Conservation (phyloP, 192 early-diverging fungal genomes). For the Jimgerdemannia flammicorona region DNA sequence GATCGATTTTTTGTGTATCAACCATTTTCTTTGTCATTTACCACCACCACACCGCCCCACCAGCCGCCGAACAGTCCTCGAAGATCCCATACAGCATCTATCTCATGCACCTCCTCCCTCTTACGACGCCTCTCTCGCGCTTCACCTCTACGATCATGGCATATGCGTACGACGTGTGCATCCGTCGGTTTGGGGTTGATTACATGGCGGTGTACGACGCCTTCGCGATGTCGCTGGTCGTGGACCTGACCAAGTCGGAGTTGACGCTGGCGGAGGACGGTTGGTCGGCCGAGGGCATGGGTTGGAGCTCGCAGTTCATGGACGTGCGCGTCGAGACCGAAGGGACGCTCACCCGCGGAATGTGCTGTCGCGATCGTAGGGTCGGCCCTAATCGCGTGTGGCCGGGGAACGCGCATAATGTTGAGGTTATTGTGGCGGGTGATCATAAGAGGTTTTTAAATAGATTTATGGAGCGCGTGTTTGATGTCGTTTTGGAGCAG, state of each 20-base stretch:
- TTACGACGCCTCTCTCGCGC: conserved; percentile 18
- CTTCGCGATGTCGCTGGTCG: conserved; percentile 30
- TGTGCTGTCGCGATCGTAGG: conserved; percentile 25
- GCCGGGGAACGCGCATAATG: conserved; percentile 1
- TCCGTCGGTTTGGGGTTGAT: conserved; percentile 11
- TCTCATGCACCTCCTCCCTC: conserved; percentile 20
- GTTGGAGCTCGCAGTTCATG: conserved; percentile 32
- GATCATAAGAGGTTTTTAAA: conserved; percentile 11
- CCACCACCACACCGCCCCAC: conserved; percentile 8
- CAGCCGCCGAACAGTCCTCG: not conserved
- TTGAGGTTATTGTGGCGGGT: conserved; percentile 18
- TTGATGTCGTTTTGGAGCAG: conserved; percentile 8
- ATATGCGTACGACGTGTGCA: not conserved
- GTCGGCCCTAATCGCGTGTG: not conserved
- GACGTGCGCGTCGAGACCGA: conserved; percentile 42
- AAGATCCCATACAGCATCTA: conserved; percentile 6
- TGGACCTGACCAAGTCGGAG: conserved; percentile 30
- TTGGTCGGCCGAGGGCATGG: conserved; percentile 2
- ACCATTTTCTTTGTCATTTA: conserved; percentile 7
- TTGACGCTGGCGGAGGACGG: conserved; percentile 17
- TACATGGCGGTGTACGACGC: conserved; percentile 29
- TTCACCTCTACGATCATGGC: conserved; percentile 1
- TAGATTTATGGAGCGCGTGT: conserved; percentile 9
- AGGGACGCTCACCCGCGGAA: conserved; percentile 40
- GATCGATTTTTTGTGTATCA: conserved; percentile 1